Percentiles rank a stretch among this genome's conserved stretches.
phyloP scores from a whole-genome alignment of 2,329 filamentous ascomycete species.

The Davidsoniella eucalypti region DNA sequence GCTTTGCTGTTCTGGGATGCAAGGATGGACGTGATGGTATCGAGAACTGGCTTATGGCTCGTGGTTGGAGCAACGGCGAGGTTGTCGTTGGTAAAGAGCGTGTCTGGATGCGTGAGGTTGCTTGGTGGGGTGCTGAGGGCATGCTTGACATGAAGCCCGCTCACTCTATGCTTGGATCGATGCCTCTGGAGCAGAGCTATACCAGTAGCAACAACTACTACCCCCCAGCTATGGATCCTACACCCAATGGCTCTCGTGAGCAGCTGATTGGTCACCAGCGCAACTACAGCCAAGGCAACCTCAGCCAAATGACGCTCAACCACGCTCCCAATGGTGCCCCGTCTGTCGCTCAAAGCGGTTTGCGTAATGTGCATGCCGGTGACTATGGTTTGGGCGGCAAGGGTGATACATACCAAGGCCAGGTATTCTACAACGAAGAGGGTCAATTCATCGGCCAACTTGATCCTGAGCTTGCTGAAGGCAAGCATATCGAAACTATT shows the following conservation, averaged over 20 bases:
- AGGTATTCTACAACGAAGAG: conserved; percentile 57
- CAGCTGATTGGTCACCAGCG: conserved; percentile 47
- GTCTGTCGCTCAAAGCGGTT: conserved; percentile 43
- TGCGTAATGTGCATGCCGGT: conserved; percentile 43
- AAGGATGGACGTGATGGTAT: conserved; percentile 82
- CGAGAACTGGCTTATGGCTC: conserved; percentile 83
- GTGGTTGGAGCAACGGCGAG: conserved; percentile 96
- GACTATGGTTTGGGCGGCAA: conserved; percentile 83
- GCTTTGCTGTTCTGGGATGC: conserved; percentile 73
- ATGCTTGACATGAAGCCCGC: conserved; percentile 80
- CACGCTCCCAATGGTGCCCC: conserved; percentile 23
- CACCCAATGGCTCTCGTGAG: conserved; percentile 53
- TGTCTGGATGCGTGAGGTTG: conserved; percentile 84
- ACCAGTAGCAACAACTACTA: conserved; percentile 51
- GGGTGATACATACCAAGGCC: conserved; percentile 60
- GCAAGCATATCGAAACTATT: conserved; percentile 59
- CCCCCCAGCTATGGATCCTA: conserved; percentile 47
- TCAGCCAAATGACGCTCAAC: conserved; percentile 35
- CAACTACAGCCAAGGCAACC: conserved; percentile 37
- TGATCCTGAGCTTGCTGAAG: conserved; percentile 63
- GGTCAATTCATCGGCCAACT: conserved; percentile 51
- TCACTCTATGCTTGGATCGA: conserved; percentile 22
- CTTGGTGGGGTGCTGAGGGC: conserved; percentile 96
- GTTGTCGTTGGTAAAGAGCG: conserved; percentile 81
- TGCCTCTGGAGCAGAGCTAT: conserved; percentile 47